phyloP scores from a whole-genome alignment of 306 rosid species.

The Herpetospermum pedunculosum region DNA sequence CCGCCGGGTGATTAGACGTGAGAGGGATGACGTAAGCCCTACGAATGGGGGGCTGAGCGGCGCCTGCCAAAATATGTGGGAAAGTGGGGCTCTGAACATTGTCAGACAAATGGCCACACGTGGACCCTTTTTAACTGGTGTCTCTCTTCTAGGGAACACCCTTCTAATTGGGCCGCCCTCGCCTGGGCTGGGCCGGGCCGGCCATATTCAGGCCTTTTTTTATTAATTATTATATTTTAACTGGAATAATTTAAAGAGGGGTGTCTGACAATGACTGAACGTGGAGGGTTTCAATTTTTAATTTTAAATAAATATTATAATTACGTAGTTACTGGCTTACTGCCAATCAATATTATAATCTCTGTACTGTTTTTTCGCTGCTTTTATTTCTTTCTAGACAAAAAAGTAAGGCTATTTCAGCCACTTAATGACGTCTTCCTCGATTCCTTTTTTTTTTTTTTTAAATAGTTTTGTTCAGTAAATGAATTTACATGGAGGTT shows the following conservation, averaged over 20 bases:
- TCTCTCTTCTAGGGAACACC: conserved; percentile 67
- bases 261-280: conserved; percentile 10
- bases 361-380: background rate
- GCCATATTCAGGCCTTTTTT: too few species aligned
- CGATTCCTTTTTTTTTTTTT: background rate
- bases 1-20: conserved; percentile 82
- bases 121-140: conserved; percentile 39
- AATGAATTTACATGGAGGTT: background rate
- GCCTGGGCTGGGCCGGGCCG: too few species aligned
- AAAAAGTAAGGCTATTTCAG: background rate
- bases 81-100: background rate
- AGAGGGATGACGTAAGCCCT: conserved; percentile 16
- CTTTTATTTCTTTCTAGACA: conserved; percentile 6
- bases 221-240: too few species aligned
- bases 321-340: background rate
- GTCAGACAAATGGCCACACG: conserved; percentile 29
- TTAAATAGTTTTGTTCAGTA: background rate
- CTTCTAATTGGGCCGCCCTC: conserved; percentile 13
- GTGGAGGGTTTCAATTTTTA: conserved; percentile 4
- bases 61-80: conserved; percentile 30
- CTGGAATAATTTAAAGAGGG: too few species aligned
- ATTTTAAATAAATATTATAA: background rate
- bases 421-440: conserved; percentile 1
- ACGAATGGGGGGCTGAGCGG: conserved; percentile 24
- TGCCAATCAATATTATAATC: too few species aligned